Base-by-base conservation (phyloP, 176 grass and related monocot species). In the Triticum timopheevii region DNA sequence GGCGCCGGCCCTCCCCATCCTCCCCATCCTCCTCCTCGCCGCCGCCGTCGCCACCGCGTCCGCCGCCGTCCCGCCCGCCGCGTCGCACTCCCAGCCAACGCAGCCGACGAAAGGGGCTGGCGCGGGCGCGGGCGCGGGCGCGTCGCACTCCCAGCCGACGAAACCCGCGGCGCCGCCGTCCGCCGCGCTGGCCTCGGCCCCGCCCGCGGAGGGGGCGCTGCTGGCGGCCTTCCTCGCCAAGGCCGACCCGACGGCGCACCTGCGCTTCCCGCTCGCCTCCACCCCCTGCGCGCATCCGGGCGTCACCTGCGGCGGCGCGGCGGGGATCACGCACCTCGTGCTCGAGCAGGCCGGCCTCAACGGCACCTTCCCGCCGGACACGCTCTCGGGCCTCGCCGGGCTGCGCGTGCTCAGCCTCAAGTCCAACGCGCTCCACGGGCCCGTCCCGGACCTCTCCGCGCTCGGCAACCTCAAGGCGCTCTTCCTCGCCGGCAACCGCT, bases 391-490 rank as follows among this genome's bases (percentile, higher is more conserved):
- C 22, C 90, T 99, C 33, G 69, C 75, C 74, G 85, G 89, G 47
- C 89, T 99, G 69, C 90, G 97, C 42, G 82, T 99, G 8, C 94
- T 99, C 78, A 99, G 97, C 83, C 97, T 99, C 85, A 96, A 99
- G 75, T 59, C 64, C 79, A 99, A 99, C 61, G 86, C 80, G 42
- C 90, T 99, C 23, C 86, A 92, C 62, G 97, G 97, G 0, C 64
- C 89, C 23, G 22, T 99, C 70, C 97, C 94, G 0, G 90, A 97
- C 80, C 82, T 99, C 58, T 99, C 97, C 87, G 49, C 72, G 38
- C 92, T 99, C 72, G 67, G 56, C 72, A 90, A 99, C 80, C 94
- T 99, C 72, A 96, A 96, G 70, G 92, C 94, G 22, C 92, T 99
- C 24, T 99, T 69, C 84, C 97, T 99, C 61, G 87, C 86, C 5